These are phyloP conservation scores for Ustulina deusta DNA, from an alignment of 2,329 filamentous ascomycete species.

Conservation along the genomic window DNA sequence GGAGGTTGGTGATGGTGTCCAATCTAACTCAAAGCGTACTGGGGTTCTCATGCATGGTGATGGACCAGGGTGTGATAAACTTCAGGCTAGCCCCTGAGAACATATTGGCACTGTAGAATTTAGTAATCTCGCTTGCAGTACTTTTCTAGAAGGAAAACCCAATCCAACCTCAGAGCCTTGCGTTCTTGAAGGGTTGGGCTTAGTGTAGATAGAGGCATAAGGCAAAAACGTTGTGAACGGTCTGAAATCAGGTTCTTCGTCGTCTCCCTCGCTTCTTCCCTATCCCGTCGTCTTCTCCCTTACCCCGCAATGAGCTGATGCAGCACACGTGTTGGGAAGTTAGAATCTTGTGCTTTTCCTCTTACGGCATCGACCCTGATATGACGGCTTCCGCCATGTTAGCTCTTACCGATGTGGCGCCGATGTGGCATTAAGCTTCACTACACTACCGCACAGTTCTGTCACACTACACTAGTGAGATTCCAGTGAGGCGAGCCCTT, in stretches of 20 bases:
- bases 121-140: constrained; percentile 29
- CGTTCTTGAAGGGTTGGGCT: too few relatives aligned
- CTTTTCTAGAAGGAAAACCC: constrained; percentile 31
- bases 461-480: constrained; percentile 6
- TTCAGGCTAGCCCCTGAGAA: constrained; percentile 18
- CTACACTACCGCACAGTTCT: neutral
- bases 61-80: neutral
- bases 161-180: neutral
- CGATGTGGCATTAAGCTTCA: constrained; percentile 10
- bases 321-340: neutral
- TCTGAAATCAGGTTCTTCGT: neutral
- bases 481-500: neutral
- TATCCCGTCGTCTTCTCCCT: neutral
- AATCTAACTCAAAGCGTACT: constrained; percentile 14
- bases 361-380: neutral
- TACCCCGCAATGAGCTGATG: constrained; percentile 8
- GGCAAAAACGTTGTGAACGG: neutral
- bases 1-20: constrained; percentile 3
- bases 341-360: neutral
- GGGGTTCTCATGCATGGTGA: constrained; percentile 23
- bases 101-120: constrained; percentile 16
- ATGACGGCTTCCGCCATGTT: constrained; percentile 20
- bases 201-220: too few relatives aligned
- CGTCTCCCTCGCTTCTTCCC: too few relatives aligned
- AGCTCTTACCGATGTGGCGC: neutral